phyloP scores from a whole-genome alignment of 129 eudicot genomes.

The Cynara cardunculus region DNA sequence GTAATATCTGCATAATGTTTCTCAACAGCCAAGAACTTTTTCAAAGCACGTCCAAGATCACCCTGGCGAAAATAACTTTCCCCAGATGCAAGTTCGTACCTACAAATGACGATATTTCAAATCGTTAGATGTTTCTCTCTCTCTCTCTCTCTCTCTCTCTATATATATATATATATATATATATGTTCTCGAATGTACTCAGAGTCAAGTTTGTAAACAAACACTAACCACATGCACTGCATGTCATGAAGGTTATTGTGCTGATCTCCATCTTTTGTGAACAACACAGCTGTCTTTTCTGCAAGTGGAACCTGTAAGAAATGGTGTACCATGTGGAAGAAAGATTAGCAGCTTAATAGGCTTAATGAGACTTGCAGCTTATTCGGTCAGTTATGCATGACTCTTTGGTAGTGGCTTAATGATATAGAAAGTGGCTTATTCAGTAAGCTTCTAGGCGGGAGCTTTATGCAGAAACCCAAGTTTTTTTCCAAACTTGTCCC shows the following conservation, averaged over 20 bases:
- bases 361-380: too few species aligned
- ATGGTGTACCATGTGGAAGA: background rate
- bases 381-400: too few species aligned
- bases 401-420: too few species aligned
- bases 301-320: slow-evolving; percentile 74
- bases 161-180: background rate
- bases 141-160: too few species aligned
- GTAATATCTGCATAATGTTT: slow-evolving; percentile 97
- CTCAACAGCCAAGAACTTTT: slow-evolving; percentile 88
- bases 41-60: slow-evolving; percentile 92
- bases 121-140: background rate
- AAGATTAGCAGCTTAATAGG: background rate
- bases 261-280: slow-evolving; percentile 99
- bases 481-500: too few species aligned
- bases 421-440: too few species aligned
- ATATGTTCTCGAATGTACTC: background rate
- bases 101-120: slow-evolving; percentile 22
- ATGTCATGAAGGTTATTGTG: slow-evolving; percentile 92
- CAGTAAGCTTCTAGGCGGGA: too few species aligned
- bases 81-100: slow-evolving; percentile 98
- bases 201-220: slow-evolving; percentile 8
- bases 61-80: slow-evolving; percentile 97
- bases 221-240: slow-evolving; percentile 99
- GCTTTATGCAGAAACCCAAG: too few species aligned
- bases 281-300: slow-evolving; percentile 93